Base-by-base conservation (phyloP, 2,329 filamentous ascomycete species). In the Aspergillus calidoustus region DNA sequence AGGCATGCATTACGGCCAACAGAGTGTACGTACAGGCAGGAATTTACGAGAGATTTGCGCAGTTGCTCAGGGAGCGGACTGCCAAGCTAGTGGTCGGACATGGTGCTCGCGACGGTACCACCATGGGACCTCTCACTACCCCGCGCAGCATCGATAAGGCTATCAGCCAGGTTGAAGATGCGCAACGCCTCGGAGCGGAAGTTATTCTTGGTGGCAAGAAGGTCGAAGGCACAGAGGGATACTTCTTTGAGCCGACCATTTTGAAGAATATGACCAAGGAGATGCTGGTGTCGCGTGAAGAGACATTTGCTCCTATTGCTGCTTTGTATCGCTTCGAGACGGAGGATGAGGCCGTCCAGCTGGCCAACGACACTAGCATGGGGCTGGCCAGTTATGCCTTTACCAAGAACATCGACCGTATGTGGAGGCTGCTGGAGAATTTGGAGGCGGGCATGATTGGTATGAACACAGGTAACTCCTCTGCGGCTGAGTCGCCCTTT, bases 391-490 rank as follows among this genome's bases (percentile, higher is more conserved):
- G 85, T 44, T 90, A 90, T 68, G 86, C 86, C 63, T 90, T 90
- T 74, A 90, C 88, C 0, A 89, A 88, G 77, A 86, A 89, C 68
- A 77, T 90, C 5, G 86, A 89, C 70, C 85, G 87, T 0, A 81
- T 86, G 55, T 89, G 87, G 85, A 80, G 88, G 61, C 76, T 90
- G 71, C 77, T 90, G 60, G 88, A 91, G 79, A 88, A 86, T 65
- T 72, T 91, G 38, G 87, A 90, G 71, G 87, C 88, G 4, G 88
- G 87, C 3, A 90, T 90, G 88, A 87, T 90, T 69, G 88, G 87
- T 15, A 78, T 88, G 76, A 88, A 88, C 67, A 86, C 84, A 59
- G 83, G 85, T 80, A 88, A 89, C 68, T 80, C 82, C n/a, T 89
- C 86, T 1, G 87, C 87, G 2, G 87, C 87, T 0, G 87, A 90